phyloP scores from a whole-genome alignment of 2,329 filamentous ascomycete genomes.

The Aspergillus unguis region DNA sequence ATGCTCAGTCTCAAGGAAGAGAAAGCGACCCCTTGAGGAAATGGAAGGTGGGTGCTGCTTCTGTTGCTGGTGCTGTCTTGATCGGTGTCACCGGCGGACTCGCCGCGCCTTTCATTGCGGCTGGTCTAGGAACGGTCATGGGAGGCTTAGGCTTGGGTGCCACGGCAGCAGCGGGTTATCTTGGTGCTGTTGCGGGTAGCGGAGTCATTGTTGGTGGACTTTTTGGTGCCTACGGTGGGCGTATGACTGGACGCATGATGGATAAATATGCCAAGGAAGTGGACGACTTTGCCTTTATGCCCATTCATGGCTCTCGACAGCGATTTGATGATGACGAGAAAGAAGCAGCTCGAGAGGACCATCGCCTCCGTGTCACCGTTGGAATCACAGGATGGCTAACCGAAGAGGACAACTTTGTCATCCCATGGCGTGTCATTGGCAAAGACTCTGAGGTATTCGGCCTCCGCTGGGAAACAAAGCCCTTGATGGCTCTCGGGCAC shows the following conservation, averaged over 20 bases:
- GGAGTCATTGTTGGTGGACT: conserved; percentile 75
- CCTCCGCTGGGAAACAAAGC: conserved; percentile 76
- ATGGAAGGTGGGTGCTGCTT: conserved; percentile 82
- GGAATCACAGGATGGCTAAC: conserved; percentile 79
- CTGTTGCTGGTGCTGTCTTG: conserved; percentile 80
- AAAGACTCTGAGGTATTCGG: conserved; percentile 74
- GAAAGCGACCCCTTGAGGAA: conserved; percentile 63
- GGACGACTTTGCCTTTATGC: conserved; percentile 82
- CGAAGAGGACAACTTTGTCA: conserved; percentile 66
- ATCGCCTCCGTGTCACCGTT: conserved; percentile 75
- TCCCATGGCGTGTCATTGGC: conserved; percentile 75
- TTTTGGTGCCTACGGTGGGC: conserved; percentile 86
- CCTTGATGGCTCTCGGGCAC: conserved; percentile 72
- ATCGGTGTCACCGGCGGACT: conserved; percentile 81
- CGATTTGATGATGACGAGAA: conserved; percentile 41
- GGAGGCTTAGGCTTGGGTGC: conserved; percentile 72
- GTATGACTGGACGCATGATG: conserved; percentile 81
- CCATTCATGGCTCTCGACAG: conserved; percentile 58
- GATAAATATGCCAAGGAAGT: conserved; percentile 84
- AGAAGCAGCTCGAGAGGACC: conserved; percentile 50
- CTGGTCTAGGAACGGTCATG: conserved; percentile 75
- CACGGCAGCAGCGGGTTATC: conserved; percentile 69
- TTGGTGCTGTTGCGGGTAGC: conserved; percentile 77
- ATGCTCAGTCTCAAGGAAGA: conserved; percentile 68
- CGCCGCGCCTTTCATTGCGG: conserved; percentile 71